A percentile compares a stretch with the other conserved stretches of the same genome.
Conservation (phyloP, 305 asterid genomes). For the Solanum hybrid region DNA sequence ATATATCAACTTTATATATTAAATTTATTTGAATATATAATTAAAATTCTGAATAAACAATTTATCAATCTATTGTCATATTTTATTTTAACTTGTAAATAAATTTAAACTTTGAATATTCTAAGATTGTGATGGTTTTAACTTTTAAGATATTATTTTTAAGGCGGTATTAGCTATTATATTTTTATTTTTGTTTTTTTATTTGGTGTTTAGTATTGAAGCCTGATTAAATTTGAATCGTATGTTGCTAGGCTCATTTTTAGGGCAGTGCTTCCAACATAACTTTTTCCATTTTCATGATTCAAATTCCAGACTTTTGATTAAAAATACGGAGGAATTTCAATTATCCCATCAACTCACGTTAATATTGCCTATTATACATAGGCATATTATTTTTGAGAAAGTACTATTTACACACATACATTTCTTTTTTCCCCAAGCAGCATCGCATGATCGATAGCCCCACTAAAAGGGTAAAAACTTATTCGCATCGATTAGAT, state of each 20-base stretch:
- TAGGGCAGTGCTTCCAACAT: neutral
- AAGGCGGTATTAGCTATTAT: neutral
- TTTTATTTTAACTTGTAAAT: neutral
- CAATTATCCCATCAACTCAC: neutral
- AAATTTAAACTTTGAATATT: neutral
- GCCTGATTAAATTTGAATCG: fast-evolving
- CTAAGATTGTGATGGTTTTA: neutral
- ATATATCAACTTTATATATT: neutral
- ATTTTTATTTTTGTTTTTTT: too few relatives aligned
- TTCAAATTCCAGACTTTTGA: neutral
- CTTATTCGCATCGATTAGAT: neutral
- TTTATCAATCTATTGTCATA: neutral
- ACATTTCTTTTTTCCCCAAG: neutral
- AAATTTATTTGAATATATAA: neutral
- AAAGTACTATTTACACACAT: neutral
- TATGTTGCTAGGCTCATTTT: neutral
- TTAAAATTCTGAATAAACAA: neutral
- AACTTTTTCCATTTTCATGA: fast-evolving
- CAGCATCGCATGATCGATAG: neutral
- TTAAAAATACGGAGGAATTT: neutral
- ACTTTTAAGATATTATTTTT: neutral
- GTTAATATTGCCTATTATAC: neutral
- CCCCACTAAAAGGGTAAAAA: neutral
- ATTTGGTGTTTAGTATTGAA: neutral
- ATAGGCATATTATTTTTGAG: neutral